A percentile compares a stretch with the other conserved stretches of the same genome.
phyloP scores from a whole-genome alignment of 106 monocot genomes.

The Dactylorhiza incarnata region DNA sequence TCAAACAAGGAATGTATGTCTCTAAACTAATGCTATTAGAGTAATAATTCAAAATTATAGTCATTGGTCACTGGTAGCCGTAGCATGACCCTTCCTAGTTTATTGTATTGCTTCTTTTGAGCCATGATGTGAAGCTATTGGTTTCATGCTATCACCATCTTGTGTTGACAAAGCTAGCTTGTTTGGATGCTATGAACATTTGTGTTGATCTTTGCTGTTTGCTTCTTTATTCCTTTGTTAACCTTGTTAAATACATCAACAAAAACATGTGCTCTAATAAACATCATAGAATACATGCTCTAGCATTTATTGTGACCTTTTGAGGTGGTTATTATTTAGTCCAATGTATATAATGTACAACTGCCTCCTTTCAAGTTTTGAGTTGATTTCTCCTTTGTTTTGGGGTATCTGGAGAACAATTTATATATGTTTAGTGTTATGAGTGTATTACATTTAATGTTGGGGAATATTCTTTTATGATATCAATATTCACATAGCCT shows the following conservation, averaged over 20 bases:
- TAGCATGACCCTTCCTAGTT: not conserved
- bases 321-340: not conserved
- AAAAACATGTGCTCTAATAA: not conserved
- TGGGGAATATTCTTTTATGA: no score
- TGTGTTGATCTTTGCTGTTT: not conserved
- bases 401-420: not conserved
- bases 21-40: not conserved
- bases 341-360: not conserved
- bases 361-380: not conserved
- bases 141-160: not conserved
- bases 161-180: not conserved
- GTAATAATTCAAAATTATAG: not conserved
- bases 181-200: not conserved
- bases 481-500: no score
- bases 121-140: conserved; percentile 1
- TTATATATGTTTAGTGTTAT: conserved; percentile 1
- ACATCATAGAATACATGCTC: not conserved
- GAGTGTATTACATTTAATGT: no score
- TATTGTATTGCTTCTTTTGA: not conserved
- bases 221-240: not conserved
- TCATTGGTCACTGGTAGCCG: not conserved
- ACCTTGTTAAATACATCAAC: not conserved
- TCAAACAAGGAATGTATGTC: conserved; percentile 52
- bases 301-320: not conserved
- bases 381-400: not conserved